phyloP scores from a whole-genome alignment of 768 basidiomycete genomes.

The Cyclocybe aegerita region DNA sequence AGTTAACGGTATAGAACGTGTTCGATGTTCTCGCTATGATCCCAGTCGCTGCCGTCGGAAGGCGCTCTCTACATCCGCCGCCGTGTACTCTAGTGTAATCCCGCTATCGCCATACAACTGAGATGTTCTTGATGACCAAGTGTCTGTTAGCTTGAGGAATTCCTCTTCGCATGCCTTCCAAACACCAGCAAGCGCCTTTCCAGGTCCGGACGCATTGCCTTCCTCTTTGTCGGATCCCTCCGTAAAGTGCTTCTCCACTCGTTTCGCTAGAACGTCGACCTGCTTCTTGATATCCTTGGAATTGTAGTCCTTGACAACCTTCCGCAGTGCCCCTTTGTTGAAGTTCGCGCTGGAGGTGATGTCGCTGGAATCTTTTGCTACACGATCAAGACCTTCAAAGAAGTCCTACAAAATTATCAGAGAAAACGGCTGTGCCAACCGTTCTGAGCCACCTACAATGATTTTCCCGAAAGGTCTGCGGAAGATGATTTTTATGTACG shows the following conservation, averaged over 20 bases:
- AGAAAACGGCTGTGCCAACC: background rate
- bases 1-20: conserved; percentile 4
- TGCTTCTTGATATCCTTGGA: conserved; percentile 89
- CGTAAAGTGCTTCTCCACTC: conserved; percentile 95
- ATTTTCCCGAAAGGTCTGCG: conserved; percentile 85
- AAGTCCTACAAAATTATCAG: conserved; percentile 63
- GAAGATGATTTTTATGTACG: conserved; percentile 86
- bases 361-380: conserved; percentile 80
- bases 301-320: conserved; percentile 80
- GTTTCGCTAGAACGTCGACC: conserved; percentile 81
- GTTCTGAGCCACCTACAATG: conserved; percentile 54
- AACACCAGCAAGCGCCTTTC: conserved; percentile 75
- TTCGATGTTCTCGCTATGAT: conserved; percentile 5
- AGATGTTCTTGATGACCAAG: conserved; percentile 65
- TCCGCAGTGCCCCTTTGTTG: conserved; percentile 76
- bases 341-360: conserved; percentile 75
- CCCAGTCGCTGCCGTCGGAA: conserved; percentile 62
- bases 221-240: conserved; percentile 73
- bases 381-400: conserved; percentile 90
- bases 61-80: conserved; percentile 71
- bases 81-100: conserved; percentile 70
- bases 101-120: conserved; percentile 81
- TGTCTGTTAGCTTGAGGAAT: conserved; percentile 67
- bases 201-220: conserved; percentile 50
- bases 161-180: conserved; percentile 94